Evolutionary conservation across 306 rosid genomes (phyloP).

Genomic region (Canavalia gladiata): DNA sequence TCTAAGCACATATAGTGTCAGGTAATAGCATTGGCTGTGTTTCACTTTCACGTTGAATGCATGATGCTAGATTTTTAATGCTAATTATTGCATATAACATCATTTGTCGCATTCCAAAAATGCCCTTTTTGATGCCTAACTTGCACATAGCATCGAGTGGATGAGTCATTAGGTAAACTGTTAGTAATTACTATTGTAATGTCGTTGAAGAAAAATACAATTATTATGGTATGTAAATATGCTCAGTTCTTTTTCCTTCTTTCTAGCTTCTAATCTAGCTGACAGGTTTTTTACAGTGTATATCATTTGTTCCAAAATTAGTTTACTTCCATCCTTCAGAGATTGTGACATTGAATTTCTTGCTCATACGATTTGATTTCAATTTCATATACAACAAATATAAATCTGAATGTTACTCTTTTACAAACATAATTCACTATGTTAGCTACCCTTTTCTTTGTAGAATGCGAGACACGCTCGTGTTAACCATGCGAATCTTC

Average conservation of each 20-base stretch:
- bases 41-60: conserved; percentile 31
- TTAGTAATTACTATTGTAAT: neutral
- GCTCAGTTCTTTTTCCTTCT: neutral
- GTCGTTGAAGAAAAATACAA: neutral
- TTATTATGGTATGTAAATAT: neutral
- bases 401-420: conserved; percentile 35
- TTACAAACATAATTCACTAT: conserved; percentile 38
- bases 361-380: conserved; percentile 21
- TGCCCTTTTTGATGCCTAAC: conserved; percentile 7
- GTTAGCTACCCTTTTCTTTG: conserved; percentile 49
- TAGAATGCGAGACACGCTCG: conserved; percentile 92
- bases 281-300: neutral
- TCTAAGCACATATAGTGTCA: conserved; percentile 61
- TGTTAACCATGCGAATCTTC: conserved; percentile 86
- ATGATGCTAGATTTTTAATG: neutral
- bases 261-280: conserved; percentile 19
- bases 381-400: neutral
- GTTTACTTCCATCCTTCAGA: neutral
- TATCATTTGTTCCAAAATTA: neutral
- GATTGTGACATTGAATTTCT: conserved; percentile 30
- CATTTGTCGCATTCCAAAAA: neutral
- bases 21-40: conserved; percentile 62
- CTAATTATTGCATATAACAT: neutral
- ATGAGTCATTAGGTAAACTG: conserved; percentile 14
- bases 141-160: neutral